Evolutionary conservation across 495 filamentous ascomycete species (phyloP), one percentile per base, ranked within the genome.

Genomic region (Margaritispora aquatica): DNA sequence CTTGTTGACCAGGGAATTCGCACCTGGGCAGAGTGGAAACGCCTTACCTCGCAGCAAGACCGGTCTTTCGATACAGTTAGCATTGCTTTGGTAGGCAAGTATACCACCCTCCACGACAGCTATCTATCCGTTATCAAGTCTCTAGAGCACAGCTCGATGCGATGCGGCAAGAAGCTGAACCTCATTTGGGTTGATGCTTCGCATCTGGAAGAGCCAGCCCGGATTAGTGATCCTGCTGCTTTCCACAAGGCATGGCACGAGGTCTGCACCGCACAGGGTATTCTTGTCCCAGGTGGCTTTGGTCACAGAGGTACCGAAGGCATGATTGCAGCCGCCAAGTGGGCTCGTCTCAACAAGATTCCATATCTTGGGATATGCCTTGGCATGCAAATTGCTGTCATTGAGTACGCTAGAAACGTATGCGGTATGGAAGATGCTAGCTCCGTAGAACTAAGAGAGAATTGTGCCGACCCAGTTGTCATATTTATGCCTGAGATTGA

Each of bases 321-420:
- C 51, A 98, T 97, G 92, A 87, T 97, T 61, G 74, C 80, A 54
- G 89, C 87, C 1, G 85, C 87, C 27, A 84, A 84, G 47, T 96
- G 88, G 87, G 91, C 93, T 9, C 86, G 94, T 34, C 84, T 86
- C 49, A 85, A 90, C 60, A 85, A 87, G 41, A 80, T 78, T 2
- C 93, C 93, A 22, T 96, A 87, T 74, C 80, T 97, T 8, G 93
- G 94, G 54, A 88, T 98, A 57, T 98, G 94, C 71, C 82, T 98
- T 17, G 94, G 94, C 36, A 89, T 98, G 85, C 94, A 98, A 70
- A 76, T 96, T 36, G 92, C 94, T 19, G 92, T 96, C 17, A 88
- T 96, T 61, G 93, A 97, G 67, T 89, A 81, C 60, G 89, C 89
- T n/a, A 81, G 88, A 34, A 82, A 91, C 59, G 74, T 90, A 10